These are phyloP conservation scores for Pichia insulana DNA, from an alignment of 805 yeast genomes.

Conservation along the genomic window DNA sequence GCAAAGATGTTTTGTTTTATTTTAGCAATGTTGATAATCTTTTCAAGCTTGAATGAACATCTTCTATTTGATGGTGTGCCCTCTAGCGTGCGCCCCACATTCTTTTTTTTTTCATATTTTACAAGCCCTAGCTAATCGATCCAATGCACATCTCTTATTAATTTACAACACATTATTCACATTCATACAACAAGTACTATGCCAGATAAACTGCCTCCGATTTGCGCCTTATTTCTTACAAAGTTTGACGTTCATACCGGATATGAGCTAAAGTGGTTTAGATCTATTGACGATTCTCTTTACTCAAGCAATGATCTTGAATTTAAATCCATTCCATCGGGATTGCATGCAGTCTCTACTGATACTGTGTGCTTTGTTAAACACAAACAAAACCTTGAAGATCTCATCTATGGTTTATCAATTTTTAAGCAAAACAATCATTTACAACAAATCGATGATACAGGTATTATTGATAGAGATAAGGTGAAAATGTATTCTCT, in stretches of 20 bases:
- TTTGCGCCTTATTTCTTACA: constrained; percentile 38
- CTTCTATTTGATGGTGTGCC: too few relatives aligned
- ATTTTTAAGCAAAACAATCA: constrained; percentile 38
- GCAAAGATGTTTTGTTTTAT: too few relatives aligned
- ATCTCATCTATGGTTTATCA: constrained; percentile 39
- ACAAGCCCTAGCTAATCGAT: too few relatives aligned
- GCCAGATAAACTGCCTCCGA: constrained; percentile 20
- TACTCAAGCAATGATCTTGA: constrained; percentile 40
- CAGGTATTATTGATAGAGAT: constrained; percentile 27
- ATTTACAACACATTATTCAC: too few relatives aligned
- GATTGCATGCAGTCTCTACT: constrained; percentile 42
- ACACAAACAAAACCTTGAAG: constrained; percentile 15
- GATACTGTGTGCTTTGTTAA: constrained; percentile 50
- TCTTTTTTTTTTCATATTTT: too few relatives aligned
- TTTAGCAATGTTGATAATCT: too few relatives aligned
- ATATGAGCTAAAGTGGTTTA: constrained; percentile 38
- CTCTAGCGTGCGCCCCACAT: too few relatives aligned
- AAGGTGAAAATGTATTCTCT: constrained; percentile 54
- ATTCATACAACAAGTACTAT: not conserved
- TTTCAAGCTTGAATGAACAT: too few relatives aligned
- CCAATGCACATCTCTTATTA: too few relatives aligned
- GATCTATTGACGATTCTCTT: constrained; percentile 19
- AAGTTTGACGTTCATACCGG: constrained; percentile 47
- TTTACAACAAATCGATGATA: constrained; percentile 11
- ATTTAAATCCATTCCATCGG: constrained; percentile 61